Conservation (phyloP, 441 rosid genomes). For the Adansonia madagascariensis region DNA sequence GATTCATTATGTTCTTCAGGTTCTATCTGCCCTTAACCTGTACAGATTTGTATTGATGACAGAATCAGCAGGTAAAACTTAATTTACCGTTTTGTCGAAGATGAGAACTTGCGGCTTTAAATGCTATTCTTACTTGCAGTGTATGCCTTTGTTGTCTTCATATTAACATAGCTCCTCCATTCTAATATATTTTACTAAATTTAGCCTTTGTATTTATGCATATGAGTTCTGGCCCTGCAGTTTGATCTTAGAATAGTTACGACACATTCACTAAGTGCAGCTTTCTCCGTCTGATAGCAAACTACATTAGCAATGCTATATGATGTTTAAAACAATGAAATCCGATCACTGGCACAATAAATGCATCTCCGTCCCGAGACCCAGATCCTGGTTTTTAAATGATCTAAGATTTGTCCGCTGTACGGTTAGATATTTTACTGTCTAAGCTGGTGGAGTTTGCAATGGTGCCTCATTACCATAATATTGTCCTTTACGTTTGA, state of each 20-base stretch:
- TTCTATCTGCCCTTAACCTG: slow-evolving; percentile 82
- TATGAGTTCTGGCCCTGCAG: not conserved
- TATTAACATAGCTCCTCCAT: not conserved
- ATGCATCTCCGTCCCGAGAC: not conserved
- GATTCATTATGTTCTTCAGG: slow-evolving; percentile 46
- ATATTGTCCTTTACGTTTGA: not conserved
- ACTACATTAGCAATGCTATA: not conserved
- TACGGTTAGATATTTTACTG: not conserved
- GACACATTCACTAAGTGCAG: not conserved
- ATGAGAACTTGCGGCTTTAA: slow-evolving; percentile 8
- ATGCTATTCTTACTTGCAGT: not conserved
- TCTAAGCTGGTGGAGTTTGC: not conserved
- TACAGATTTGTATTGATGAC: slow-evolving; percentile 71
- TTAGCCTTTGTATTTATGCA: not conserved
- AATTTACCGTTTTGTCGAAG: not conserved
- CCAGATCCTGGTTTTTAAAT: not conserved
- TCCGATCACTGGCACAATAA: not conserved
- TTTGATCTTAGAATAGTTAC: not conserved
- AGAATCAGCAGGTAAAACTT: slow-evolving; percentile 62
- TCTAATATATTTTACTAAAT: not conserved
- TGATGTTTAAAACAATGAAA: not conserved
- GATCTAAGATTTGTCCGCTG: slow-evolving; percentile 5
- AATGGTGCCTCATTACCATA: not conserved
- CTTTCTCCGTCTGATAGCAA: slow-evolving; percentile 13
- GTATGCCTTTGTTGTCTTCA: not conserved